These are phyloP conservation scores for Chlamydomonas schloesseri DNA, from an alignment of 139 green algal species.

Conservation along the genomic window DNA sequence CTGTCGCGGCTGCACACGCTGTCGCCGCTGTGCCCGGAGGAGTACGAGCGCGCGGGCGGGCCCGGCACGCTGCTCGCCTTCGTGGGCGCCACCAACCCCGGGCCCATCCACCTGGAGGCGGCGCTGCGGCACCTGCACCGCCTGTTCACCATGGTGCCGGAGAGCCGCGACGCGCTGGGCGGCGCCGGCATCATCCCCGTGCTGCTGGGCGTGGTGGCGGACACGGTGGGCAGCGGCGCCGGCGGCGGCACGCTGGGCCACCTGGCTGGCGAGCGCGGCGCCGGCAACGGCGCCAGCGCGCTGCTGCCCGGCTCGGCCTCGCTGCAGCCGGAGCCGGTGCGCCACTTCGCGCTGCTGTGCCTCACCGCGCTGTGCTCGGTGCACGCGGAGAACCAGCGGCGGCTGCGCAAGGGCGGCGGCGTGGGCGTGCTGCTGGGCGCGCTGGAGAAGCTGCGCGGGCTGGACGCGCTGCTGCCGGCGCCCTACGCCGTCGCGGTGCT, in stretches of 20 bases:
- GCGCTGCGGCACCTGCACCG: slow-evolving; percentile 58
- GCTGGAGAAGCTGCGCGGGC: slow-evolving; percentile 16
- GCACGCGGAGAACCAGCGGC: slow-evolving; percentile 51
- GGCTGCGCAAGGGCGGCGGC: slow-evolving; percentile 46
- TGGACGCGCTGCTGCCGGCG: slow-evolving; percentile 57
- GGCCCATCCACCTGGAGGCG: slow-evolving; percentile 38
- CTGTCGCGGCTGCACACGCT: slow-evolving; percentile 47
- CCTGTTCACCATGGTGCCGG: slow-evolving; percentile 41
- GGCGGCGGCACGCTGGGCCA: background rate
- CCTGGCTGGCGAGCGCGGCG: too few species aligned
- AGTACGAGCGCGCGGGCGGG: slow-evolving; percentile 50
- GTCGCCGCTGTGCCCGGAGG: slow-evolving; percentile 44
- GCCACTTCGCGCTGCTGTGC: slow-evolving; percentile 49
- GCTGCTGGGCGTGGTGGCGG: slow-evolving; percentile 55
- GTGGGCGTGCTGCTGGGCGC: slow-evolving; percentile 54
- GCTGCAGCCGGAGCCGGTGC: slow-evolving; percentile 21
- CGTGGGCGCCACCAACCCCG: background rate
- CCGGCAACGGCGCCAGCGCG: background rate
- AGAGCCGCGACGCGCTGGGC: slow-evolving; percentile 41
- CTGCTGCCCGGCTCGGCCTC: background rate
- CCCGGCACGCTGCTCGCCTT: slow-evolving; percentile 34
- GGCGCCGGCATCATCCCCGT: slow-evolving; percentile 33
- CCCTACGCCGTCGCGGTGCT: slow-evolving; percentile 58
- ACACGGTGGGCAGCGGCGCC: slow-evolving; percentile 3
- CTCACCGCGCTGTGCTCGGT: slow-evolving; percentile 52